Base-by-base conservation (phyloP, 371 early-diverging fungal genomes). In the Apophysomyces trapeziformis region DNA sequence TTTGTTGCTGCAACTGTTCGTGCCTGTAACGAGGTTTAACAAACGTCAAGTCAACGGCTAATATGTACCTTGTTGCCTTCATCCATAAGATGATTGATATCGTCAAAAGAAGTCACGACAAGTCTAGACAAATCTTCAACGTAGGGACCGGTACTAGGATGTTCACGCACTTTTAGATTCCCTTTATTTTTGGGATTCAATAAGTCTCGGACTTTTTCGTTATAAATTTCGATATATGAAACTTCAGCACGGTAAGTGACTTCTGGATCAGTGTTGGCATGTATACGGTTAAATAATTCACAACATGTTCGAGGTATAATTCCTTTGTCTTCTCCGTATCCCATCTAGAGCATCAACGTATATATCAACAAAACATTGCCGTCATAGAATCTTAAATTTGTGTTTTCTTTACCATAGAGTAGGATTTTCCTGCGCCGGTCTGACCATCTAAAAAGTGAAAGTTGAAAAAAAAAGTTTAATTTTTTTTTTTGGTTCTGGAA, bases 1-100 rank as follows among this genome's bases (percentile, higher is more conserved):
- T 94, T 92, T 36, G 99, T 99, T 6, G 94, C 89, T 3, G 96
- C 98, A 7, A 96, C 95, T 1, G 95, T 97, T 73, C 90, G 89
- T 54, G 90, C 89, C 90, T 87, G 18, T n/a, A 50, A 14, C 16
- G 8, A 36, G 39, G 39, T 47, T 32, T 37, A 58, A 46, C 36
- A 44, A 39, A 21, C 9, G n/a, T 63, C 18, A 44, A 38, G 18
- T 18, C 9, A 21, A 37, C 12, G 7, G 32, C 38, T 37, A 39
- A 26, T 26, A 26, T 26, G 32, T 75, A 87, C 88, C 84, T 92
- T 90, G 74, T 95, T 95, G 47, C 97, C 98, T 76, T 91, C 90
- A 41, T 93, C 92, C 91, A 96, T 89, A 1, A 95, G 73, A 59
- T 85, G 85, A 59, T 90, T 85, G 39, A 92, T 91, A 65, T 94